Percentiles rank a stretch among this genome's conserved stretches.
Conservation (phyloP, 768 basidiomycete genomes). For the Boletus bicolor region DNA sequence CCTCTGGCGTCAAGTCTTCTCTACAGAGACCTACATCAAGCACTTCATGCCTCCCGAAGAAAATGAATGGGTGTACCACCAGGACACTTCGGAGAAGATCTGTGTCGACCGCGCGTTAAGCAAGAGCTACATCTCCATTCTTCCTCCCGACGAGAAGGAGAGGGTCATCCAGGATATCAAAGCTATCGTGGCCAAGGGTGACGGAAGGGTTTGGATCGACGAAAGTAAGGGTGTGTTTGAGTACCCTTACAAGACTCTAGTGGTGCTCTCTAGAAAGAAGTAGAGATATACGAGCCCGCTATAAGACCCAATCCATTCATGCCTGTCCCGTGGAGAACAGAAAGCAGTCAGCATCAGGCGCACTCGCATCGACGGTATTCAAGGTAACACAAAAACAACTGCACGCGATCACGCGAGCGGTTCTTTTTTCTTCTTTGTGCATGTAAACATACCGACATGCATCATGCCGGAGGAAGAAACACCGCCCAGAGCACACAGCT, state of each 20-base stretch:
- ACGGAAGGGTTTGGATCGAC: conserved; percentile 74
- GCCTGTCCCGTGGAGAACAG: neutral
- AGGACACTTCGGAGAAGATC: conserved; percentile 51
- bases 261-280: conserved; percentile 52
- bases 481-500: conserved; percentile 75
- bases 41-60: conserved; percentile 61
- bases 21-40: conserved; percentile 55
- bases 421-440: neutral
- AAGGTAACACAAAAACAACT: no score
- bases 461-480: conserved; percentile 88
- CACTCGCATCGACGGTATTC: neutral
- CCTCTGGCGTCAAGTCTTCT: conserved; percentile 71
- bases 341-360: neutral
- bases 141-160: conserved; percentile 54
- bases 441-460: neutral
- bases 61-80: conserved; percentile 48
- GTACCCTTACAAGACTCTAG: conserved; percentile 72
- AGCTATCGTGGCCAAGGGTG: conserved; percentile 54
- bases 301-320: neutral
- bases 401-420: neutral
- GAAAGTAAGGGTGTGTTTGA: conserved; percentile 68
- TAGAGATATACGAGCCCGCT: conserved; percentile 10
- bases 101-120: conserved; percentile 67
- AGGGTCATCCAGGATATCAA: conserved; percentile 50
- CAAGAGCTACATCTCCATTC: conserved; percentile 81